Evolutionary conservation across 768 basidiomycete species (phyloP).

Genomic region (Mycena olivaceomarginata): DNA sequence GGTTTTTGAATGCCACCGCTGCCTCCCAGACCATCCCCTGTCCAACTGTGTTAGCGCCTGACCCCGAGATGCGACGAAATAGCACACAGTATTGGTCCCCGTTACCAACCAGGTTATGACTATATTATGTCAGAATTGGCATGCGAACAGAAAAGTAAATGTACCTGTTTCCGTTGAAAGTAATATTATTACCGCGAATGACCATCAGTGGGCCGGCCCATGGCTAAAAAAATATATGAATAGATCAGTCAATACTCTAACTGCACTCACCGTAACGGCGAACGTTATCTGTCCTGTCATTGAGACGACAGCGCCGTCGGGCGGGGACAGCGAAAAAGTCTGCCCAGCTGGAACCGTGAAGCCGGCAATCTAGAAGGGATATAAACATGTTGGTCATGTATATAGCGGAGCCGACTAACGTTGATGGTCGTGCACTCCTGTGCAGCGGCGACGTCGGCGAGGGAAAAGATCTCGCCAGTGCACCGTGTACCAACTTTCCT

Average conservation of each 20-base stretch:
- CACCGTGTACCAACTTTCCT: constrained; percentile 33
- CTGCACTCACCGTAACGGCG: constrained; percentile 6
- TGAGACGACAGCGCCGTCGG: constrained; percentile 37
- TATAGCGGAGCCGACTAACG: constrained; percentile 4
- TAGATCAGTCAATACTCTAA: neutral
- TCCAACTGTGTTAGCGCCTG: neutral
- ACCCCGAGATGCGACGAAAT: neutral
- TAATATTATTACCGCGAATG: constrained; percentile 20
- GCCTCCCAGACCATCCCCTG: constrained; percentile 35
- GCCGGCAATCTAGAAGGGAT: constrained; percentile 21
- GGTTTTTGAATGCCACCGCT: constrained; percentile 39
- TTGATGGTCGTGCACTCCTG: constrained; percentile 31
- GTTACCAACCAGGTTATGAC: constrained; percentile 42
- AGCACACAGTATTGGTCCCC: constrained; percentile 38
- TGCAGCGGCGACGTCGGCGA: constrained; percentile 37
- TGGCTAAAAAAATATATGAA: constrained; percentile 1
- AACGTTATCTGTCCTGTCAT: constrained; percentile 41
- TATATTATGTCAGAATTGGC: neutral
- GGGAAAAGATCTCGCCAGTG: constrained; percentile 30
- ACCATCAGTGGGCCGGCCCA: constrained; percentile 44
- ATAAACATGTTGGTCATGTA: too few relatives aligned
- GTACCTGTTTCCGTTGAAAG: constrained; percentile 28
- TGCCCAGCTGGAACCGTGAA: constrained; percentile 32
- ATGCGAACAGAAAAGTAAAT: neutral
- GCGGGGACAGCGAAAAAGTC: constrained; percentile 38